phyloP scores from a whole-genome alignment of 768 basidiomycete genomes.

The Tephrocybe sp. region DNA sequence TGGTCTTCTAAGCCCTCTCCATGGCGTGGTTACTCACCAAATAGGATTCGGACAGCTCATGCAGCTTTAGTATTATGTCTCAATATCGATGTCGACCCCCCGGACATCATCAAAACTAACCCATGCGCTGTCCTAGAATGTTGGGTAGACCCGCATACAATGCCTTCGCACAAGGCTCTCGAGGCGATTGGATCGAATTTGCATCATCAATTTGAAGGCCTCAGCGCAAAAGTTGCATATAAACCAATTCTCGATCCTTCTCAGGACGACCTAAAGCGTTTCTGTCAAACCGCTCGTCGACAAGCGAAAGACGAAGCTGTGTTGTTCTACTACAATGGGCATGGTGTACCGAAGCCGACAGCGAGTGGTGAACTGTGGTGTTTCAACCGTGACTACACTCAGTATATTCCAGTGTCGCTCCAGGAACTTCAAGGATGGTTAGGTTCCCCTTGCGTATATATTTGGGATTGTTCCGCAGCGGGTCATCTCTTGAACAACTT shows the following conservation, averaged over 20 bases:
- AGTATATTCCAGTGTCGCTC: slow-evolving; percentile 96
- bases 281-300: slow-evolving; percentile 79
- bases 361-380: slow-evolving; percentile 97
- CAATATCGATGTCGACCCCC: slow-evolving; percentile 97
- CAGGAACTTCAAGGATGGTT: slow-evolving; percentile 93
- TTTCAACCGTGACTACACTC: slow-evolving; percentile 95
- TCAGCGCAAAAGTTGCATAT: slow-evolving; percentile 92
- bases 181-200: slow-evolving; percentile 92
- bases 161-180: slow-evolving; percentile 90
- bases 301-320: slow-evolving; percentile 92
- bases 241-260: slow-evolving; percentile 95
- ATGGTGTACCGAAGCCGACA: slow-evolving; percentile 97
- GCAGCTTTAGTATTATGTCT: slow-evolving; percentile 89
- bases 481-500: slow-evolving; percentile 92
- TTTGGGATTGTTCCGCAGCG: slow-evolving; percentile 99
- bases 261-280: slow-evolving; percentile 87
- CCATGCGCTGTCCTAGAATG: slow-evolving; percentile 95
- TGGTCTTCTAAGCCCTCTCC: slow-evolving; percentile 64
- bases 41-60: slow-evolving; percentile 88
- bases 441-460: slow-evolving; percentile 92
- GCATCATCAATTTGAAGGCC: slow-evolving; percentile 92
- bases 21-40: slow-evolving; percentile 79
- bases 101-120: slow-evolving; percentile 95
- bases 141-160: slow-evolving; percentile 94
- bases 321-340: slow-evolving; percentile 97